Evolutionary conservation across 768 basidiomycete species (phyloP), one percentile per base, ranked within the genome.

Genomic region (Lactifluus subvellereus): DNA sequence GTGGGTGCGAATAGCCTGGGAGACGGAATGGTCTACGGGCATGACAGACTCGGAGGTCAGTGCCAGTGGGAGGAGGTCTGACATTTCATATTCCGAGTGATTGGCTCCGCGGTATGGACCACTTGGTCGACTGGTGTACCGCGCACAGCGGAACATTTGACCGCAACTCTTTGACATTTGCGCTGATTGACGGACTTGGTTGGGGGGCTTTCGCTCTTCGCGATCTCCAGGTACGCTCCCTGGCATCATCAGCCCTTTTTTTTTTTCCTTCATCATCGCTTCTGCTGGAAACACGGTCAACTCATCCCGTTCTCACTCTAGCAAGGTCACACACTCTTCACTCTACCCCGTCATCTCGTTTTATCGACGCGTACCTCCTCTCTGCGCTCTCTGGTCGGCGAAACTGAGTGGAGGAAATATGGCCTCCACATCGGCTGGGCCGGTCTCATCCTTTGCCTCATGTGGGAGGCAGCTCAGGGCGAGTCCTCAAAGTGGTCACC

Each of bases 381-480:
- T 1, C 80, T 98, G 1, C 86, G 85, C 1, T 56, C 72, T 16
- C 76, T 78, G 3, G 78, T 98, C 51, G 85, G 88, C 18, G 55
- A 74, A 7, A 77, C 79, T 11, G 80, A 80, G 35, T 98, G 94
- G 94, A 82, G 76, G 66, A 73, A 72, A 27, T 72, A 77, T 60
- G 74, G 76, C 20, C 73, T 98, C 61, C 78, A 87, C 55, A 74
- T 81, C 60, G 87, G 93, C 8, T 99, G 97, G 97, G 77, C 82
- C 1, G 88, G 89, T 3, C 75, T 98, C 50, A 98, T 99, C 62
- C 77, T 98, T 43, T 91, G 87, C 66, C 88, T 99, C 86, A 92
- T 98, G 89, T 97, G 91, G 90, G 97, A 99, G 74, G 83, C 82
- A 58, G 82, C 85, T 4, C 80, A 80, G 66, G 85, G 85, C 0